phyloP scores from a whole-genome alignment of 2,329 filamentous ascomycete species.

The Penicillium sp. region DNA sequence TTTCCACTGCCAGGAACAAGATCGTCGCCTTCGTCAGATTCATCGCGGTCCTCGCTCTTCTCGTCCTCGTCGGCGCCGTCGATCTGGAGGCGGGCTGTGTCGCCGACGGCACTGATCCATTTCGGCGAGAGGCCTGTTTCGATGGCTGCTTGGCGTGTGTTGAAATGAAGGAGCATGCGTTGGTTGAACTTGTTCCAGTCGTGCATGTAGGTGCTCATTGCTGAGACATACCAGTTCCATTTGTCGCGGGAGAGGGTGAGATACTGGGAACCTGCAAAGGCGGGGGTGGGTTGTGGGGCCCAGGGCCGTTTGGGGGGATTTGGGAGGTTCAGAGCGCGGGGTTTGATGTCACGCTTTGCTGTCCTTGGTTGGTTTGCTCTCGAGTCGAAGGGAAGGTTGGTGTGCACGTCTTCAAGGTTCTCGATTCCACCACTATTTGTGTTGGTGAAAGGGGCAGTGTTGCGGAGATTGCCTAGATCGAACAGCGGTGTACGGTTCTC shows the following conservation, averaged over 20 bases:
- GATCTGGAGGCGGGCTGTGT: conserved; percentile 37
- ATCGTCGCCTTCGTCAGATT: conserved; percentile 28
- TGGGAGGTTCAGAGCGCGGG: conserved; percentile 48
- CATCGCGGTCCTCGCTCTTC: conserved; percentile 3
- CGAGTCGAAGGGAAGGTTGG: conserved; percentile 59
- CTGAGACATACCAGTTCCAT: conserved; percentile 52
- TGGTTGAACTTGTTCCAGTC: conserved; percentile 57
- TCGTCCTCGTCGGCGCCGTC: conserved; percentile 24
- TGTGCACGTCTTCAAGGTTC: conserved; percentile 53
- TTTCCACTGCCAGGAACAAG: conserved; percentile 32
- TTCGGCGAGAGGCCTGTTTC: conserved; percentile 44
- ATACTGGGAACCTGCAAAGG: conserved; percentile 31
- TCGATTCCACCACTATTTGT: conserved; percentile 50
- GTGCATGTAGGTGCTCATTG: conserved; percentile 56
- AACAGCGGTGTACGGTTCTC: conserved; percentile 29
- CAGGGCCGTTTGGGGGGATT: conserved; percentile 52
- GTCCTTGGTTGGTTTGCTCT: conserved; percentile 46
- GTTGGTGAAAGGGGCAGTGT: conserved; percentile 50
- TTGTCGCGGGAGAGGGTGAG: conserved; percentile 44
- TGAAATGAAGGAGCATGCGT: conserved; percentile 57
- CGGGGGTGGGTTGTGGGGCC: conserved; percentile 26
- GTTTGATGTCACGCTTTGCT: conserved; percentile 36
- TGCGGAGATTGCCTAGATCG: conserved; percentile 51
- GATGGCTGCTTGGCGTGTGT: conserved; percentile 49
- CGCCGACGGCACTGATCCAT: conserved; percentile 55